Conservation (phyloP, 2,329 filamentous ascomycete genomes). For the Botrytis sinoallii region DNA sequence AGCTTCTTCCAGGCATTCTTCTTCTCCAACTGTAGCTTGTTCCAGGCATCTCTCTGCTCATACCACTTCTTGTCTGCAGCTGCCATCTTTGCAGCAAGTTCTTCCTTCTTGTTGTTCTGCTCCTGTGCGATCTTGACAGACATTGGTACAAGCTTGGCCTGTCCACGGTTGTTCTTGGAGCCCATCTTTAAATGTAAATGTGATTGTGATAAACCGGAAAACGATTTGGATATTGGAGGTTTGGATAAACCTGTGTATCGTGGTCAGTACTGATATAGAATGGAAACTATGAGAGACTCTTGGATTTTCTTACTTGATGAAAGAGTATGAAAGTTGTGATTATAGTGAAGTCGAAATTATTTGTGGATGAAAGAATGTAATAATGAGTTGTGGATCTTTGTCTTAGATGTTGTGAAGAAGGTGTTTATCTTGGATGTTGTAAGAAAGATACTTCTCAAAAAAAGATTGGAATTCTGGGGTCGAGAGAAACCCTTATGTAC, state of each 20-base stretch:
- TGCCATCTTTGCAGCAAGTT: neutral
- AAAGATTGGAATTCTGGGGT: neutral
- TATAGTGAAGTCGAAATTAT: too few species aligned
- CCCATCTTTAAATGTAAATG: too few species aligned
- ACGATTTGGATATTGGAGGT: too few species aligned
- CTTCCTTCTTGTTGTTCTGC: neutral
- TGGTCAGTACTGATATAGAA: too few species aligned
- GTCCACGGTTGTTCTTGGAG: neutral
- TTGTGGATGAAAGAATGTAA: too few species aligned
- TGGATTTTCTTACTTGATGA: too few species aligned
- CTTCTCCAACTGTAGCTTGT: neutral
- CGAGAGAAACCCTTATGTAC: neutral
- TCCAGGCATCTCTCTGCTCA: neutral
- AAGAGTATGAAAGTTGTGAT: too few species aligned
- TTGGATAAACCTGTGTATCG: too few species aligned
- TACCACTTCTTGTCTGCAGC: neutral
- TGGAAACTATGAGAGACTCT: too few species aligned
- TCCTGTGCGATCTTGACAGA: neutral
- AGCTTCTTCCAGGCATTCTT: neutral
- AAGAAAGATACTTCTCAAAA: neutral
- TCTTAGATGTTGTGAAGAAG: too few species aligned
- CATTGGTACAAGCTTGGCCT: neutral
- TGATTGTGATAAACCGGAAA: too few species aligned
- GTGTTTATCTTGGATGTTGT: neutral
- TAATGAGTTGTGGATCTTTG: too few species aligned